These are phyloP conservation scores for Spongiforma sp. DNA, from an alignment of 1,284 basidiomycete species.

Conservation along the genomic window DNA sequence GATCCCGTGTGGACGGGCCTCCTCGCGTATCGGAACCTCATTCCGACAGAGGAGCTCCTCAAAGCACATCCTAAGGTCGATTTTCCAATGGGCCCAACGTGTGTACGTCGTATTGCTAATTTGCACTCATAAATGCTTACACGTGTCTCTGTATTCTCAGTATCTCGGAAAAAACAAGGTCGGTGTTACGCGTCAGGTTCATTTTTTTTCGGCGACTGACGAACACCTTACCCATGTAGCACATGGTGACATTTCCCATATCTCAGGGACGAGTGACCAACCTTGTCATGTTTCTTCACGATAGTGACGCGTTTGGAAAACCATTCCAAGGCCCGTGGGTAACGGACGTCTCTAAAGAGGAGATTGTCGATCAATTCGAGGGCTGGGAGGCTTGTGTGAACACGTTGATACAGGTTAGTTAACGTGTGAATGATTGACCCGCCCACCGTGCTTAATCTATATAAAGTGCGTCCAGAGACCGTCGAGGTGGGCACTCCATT, in stretches of 20 bases:
- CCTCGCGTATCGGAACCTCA: constrained; percentile 22
- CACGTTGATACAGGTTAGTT: constrained; percentile 43
- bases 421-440: not conserved
- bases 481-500: constrained; percentile 39
- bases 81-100: constrained; percentile 36
- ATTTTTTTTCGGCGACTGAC: constrained; percentile 5
- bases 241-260: constrained; percentile 50
- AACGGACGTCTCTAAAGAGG: constrained; percentile 33
- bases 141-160: constrained; percentile 35
- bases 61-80: constrained; percentile 41
- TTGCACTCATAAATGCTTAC: constrained; percentile 5
- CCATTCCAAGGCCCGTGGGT: constrained; percentile 43
- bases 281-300: constrained; percentile 43
- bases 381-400: constrained; percentile 49
- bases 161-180: constrained; percentile 51
- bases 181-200: not conserved
- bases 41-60: constrained; percentile 18
- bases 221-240: constrained; percentile 30
- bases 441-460: constrained; percentile 2
- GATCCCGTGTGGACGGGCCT: constrained; percentile 29
- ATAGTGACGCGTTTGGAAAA: constrained; percentile 41
- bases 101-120: constrained; percentile 33
- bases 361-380: constrained; percentile 38
- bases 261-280: constrained; percentile 48
- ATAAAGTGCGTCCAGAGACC: constrained; percentile 24